phyloP scores from a whole-genome alignment of 805 yeast genomes.

The Saccharomycopsis fermentans region DNA sequence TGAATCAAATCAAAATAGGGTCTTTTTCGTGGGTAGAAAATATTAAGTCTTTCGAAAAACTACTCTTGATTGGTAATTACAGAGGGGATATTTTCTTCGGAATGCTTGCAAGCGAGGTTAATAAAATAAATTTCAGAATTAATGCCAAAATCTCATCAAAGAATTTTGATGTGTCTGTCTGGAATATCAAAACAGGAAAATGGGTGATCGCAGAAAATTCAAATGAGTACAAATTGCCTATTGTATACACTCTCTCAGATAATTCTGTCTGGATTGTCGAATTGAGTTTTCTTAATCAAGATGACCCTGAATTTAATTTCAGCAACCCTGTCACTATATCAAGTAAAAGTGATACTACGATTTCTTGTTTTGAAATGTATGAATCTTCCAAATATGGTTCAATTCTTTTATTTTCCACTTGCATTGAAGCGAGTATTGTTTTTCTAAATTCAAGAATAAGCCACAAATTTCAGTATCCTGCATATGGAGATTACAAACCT shows the following conservation, averaged over 20 bases:
- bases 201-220: neutral
- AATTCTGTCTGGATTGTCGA: neutral
- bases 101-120: neutral
- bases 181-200: neutral
- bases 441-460: neutral
- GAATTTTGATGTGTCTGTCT: neutral
- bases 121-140: neutral
- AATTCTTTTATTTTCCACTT: neutral
- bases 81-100: slow-evolving; percentile 5
- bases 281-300: neutral
- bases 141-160: neutral
- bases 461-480: neutral
- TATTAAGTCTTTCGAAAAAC: neutral
- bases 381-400: neutral
- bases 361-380: neutral
- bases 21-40: slow-evolving; percentile 8
- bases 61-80: slow-evolving; percentile 2
- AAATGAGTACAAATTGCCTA: neutral
- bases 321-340: neutral
- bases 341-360: neutral
- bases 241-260: neutral
- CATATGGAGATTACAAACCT: neutral
- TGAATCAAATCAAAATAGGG: neutral
- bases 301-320: neutral
- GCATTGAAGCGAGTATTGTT: neutral